Percentiles rank a stretch among this genome's conserved stretches.
phyloP scores from a whole-genome alignment of 2,329 filamentous ascomycete genomes.

The Didymella keratinophila region DNA sequence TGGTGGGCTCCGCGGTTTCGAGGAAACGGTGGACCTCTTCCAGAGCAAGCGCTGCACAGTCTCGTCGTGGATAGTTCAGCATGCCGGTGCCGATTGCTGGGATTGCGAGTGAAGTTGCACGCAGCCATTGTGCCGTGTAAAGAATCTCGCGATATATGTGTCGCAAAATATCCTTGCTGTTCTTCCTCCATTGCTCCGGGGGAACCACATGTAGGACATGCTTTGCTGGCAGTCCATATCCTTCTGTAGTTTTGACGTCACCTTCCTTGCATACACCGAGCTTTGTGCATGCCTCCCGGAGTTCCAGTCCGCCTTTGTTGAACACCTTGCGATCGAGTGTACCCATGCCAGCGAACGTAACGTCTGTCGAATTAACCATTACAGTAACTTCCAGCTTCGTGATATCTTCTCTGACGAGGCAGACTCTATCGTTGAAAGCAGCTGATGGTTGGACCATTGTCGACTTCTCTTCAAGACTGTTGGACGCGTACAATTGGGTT shows the following conservation, averaged over 20 bases:
- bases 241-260: constrained; percentile 38
- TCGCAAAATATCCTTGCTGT: constrained; percentile 36
- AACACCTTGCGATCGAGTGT: constrained; percentile 44
- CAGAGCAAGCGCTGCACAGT: constrained; percentile 42
- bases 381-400: constrained; percentile 44
- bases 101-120: constrained; percentile 43
- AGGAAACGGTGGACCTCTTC: constrained; percentile 46
- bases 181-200: constrained; percentile 32
- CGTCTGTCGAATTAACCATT: constrained; percentile 45
- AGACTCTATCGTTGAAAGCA: constrained; percentile 40
- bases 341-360: constrained; percentile 37
- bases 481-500: constrained; percentile 37
- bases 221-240: constrained; percentile 40
- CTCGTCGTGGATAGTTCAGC: constrained; percentile 39
- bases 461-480: constrained; percentile 32
- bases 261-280: constrained; percentile 40
- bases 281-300: constrained; percentile 32
- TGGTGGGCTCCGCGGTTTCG: constrained; percentile 31
- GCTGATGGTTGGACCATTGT: constrained; percentile 35
- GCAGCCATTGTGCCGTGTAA: constrained; percentile 31
- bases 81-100: constrained; percentile 45
- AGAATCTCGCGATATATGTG: constrained; percentile 42
- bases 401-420: constrained; percentile 44
- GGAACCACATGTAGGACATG: constrained; percentile 43
- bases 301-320: constrained; percentile 35